A percentile compares a stretch with the other conserved stretches of the same genome.
Evolutionary conservation across 108 stramenopile species (phyloP).

Genomic region (Poteriospumella lacustris): DNA sequence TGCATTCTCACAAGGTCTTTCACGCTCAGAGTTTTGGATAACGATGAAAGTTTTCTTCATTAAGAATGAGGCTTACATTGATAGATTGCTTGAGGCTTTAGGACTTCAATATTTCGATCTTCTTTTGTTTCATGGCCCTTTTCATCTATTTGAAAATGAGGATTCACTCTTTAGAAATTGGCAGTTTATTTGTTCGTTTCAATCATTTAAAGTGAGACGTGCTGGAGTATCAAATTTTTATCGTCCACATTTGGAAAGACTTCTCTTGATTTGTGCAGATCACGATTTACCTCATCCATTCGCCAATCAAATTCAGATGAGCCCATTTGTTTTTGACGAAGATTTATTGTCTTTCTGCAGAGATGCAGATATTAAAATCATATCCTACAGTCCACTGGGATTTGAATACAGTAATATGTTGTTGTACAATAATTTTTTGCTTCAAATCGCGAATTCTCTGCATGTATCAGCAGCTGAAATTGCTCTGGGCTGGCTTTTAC

Average conservation of each 20-base stretch:
- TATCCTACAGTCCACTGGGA: slow-evolving; percentile 6
- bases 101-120: slow-evolving; percentile 8
- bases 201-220: slow-evolving; percentile 8
- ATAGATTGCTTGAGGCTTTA: slow-evolving; percentile 8
- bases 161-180: slow-evolving; percentile 8
- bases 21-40: slow-evolving; percentile 7
- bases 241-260: slow-evolving; percentile 7
- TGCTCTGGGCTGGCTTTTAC: slow-evolving; percentile 6
- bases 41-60: slow-evolving; percentile 8
- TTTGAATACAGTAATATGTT: slow-evolving; percentile 9
- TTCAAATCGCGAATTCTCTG: slow-evolving; percentile 7
- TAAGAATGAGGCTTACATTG: slow-evolving; percentile 3
- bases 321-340: slow-evolving; percentile 7
- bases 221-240: slow-evolving; percentile 8
- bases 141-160: slow-evolving; percentile 9
- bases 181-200: slow-evolving; percentile 8
- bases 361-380: slow-evolving; percentile 9
- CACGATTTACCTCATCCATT: slow-evolving; percentile 7
- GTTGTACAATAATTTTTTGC: slow-evolving; percentile 9
- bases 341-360: slow-evolving; percentile 8
- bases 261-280: slow-evolving; percentile 8
- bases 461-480: slow-evolving; percentile 7
- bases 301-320: slow-evolving; percentile 7
- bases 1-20: slow-evolving; percentile 7
- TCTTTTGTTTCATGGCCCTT: slow-evolving; percentile 7